Conservation (phyloP, 2,329 filamentous ascomycete genomes). For the Diaporthe sp. region DNA sequence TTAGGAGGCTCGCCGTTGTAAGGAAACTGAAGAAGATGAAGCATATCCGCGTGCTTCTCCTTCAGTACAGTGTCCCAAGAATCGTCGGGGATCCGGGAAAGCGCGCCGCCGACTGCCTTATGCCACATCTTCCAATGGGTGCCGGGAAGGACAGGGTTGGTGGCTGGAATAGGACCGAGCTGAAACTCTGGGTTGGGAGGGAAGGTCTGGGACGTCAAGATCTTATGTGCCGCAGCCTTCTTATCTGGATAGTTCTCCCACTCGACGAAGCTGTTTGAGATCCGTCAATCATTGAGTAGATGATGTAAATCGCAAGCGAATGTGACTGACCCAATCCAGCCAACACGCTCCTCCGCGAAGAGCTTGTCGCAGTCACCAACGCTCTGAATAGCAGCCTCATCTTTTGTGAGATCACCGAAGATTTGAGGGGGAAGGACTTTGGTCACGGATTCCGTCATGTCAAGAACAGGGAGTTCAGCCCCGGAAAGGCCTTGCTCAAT, state of each 20-base stretch:
- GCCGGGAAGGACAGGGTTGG: slow-evolving; percentile 13
- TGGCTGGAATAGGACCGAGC: slow-evolving; percentile 13
- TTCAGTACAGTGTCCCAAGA: neutral
- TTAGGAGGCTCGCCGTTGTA: slow-evolving; percentile 16
- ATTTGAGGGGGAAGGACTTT: slow-evolving; percentile 1
- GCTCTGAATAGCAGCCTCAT: neutral
- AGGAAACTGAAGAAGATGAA: neutral
- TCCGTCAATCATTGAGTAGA: neutral
- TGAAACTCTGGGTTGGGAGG: slow-evolving; percentile 2
- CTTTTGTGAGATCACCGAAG: neutral
- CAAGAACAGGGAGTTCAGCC: slow-evolving; percentile 9
- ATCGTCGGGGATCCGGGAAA: neutral
- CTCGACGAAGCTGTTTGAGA: neutral
- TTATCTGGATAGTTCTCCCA: slow-evolving; percentile 8
- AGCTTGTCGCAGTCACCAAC: slow-evolving; percentile 2
- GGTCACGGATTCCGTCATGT: slow-evolving; percentile 7
- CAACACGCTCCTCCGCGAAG: slow-evolving; percentile 8
- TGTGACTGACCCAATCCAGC: neutral
- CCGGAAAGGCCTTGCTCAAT: slow-evolving; percentile 17
- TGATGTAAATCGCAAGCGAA: neutral
- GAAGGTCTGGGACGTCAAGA: slow-evolving; percentile 9
- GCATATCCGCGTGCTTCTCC: slow-evolving; percentile 9
- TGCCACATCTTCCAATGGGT: slow-evolving; percentile 20
- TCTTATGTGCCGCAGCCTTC: slow-evolving; percentile 8
- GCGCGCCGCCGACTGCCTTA: slow-evolving; percentile 8